These are phyloP conservation scores for Glutinoglossum americanum DNA, from an alignment of 495 filamentous ascomycete genomes.

Conservation along the genomic window DNA sequence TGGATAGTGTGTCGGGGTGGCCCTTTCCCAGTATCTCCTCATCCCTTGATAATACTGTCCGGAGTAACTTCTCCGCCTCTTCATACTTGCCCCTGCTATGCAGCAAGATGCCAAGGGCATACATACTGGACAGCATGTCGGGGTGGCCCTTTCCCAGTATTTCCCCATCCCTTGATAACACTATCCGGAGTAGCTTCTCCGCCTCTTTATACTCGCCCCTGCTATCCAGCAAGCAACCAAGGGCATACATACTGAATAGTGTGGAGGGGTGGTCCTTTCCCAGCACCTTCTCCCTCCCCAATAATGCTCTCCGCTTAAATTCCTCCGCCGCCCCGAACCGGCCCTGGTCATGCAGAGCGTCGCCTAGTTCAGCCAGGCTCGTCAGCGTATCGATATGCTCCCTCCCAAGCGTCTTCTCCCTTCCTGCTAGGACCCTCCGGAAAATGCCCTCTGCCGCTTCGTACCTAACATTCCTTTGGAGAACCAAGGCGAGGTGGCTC, in stretches of 20 bases:
- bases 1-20: slow-evolving; percentile 4
- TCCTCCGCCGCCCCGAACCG: not conserved
- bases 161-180: not conserved
- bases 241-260: not conserved
- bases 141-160: slow-evolving; percentile 1
- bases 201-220: not conserved
- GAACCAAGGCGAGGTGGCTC: not conserved
- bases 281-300: not conserved
- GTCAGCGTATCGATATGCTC: not conserved
- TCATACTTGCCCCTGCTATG: not conserved
- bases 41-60: not conserved
- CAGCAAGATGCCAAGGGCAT: not conserved
- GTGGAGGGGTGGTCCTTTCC: slow-evolving; percentile 2
- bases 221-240: not conserved
- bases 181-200: not conserved
- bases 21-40: slow-evolving; percentile 2
- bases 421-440: not conserved
- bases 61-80: not conserved
- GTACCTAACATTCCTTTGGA: not conserved
- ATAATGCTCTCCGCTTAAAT: not conserved
- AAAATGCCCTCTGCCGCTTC: not conserved
- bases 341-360: not conserved
- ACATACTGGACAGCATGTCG: not conserved
- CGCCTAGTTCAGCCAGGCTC: not conserved
- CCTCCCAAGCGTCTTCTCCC: not conserved